Base-by-base conservation (phyloP, 108 stramenopile genomes). In the Discostella pseudostelligera region DNA sequence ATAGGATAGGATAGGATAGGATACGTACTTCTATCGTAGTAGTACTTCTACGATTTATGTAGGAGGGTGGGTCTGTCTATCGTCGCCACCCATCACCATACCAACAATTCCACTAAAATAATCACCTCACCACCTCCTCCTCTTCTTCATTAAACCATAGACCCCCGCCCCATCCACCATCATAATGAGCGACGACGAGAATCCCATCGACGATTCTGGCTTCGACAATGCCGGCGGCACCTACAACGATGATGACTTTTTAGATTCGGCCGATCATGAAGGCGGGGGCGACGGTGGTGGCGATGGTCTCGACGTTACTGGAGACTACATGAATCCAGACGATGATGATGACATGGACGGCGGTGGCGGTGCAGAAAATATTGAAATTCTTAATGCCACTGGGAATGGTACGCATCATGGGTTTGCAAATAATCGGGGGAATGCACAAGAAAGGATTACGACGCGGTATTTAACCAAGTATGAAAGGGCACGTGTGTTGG, bases 391-490 rank as follows among this genome's bases (percentile, higher is more conserved):
- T n/a, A 81, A 76, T 24, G 56, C 67, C n/a, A 79, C 55, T 51
- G 83, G 59, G n/a, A 67, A 58, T 39, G 74, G 66, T 11, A 61
- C 72, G 14, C 66, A 74, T 74, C 72, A 69, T 42, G 65, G 72
- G 5, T 72, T 67, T 49, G 36, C 66, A 25, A 72, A n/a, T n/a
- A 78, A 19, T 67, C 72, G 46, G 70, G 58, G 14, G 80, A 78
- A 7, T 56, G n/a, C 72, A 0, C 47, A 73, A 25, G 86, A 90
- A 65, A 74, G 91, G 43, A 84, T 89, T 48, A 97, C 98, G 35
- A 97, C 97, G n/a, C 67, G 82, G 26, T 98, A 96, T 79, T 83
- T 99, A 73, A 99, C 99, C 43, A 99, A 99, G 78, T 99, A 99
- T 69, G 99, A 98, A 83, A 66, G 89, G 53, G 97, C 99, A 6